Percentiles rank a stretch among this genome's conserved stretches.
Conservation (phyloP, 129 eudicot genomes). For the Centaurea solstitialis region DNA sequence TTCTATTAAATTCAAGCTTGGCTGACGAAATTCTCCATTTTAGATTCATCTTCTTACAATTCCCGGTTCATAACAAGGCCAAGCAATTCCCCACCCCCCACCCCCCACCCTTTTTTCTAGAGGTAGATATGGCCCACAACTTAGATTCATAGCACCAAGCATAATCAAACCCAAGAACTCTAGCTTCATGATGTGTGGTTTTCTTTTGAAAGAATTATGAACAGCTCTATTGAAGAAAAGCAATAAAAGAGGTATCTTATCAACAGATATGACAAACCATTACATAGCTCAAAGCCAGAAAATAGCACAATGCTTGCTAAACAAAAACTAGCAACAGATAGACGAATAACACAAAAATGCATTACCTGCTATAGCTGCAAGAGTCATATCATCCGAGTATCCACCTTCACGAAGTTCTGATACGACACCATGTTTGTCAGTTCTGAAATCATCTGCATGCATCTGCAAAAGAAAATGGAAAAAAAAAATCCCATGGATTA, state of each 20-base stretch:
- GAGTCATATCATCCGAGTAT: slow-evolving; percentile 99
- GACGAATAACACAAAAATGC: not conserved
- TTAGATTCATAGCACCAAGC: not conserved
- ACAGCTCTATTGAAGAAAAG: not conserved
- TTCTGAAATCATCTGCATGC: slow-evolving; percentile 99
- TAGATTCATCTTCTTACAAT: too few relatives aligned
- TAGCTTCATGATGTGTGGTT: not conserved
- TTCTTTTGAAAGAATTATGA: not conserved
- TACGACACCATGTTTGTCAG: slow-evolving; percentile 77
- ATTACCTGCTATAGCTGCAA: slow-evolving; percentile 95
- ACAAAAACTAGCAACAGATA: not conserved
- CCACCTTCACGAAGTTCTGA: slow-evolving; percentile 93
- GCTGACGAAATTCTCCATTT: too few relatives aligned
- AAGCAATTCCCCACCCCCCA: not conserved
- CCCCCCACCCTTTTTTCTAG: not conserved
- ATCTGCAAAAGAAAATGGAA: slow-evolving; percentile 54
- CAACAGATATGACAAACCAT: not conserved
- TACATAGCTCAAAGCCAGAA: not conserved
- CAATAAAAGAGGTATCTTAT: not conserved
- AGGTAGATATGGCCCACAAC: not conserved
- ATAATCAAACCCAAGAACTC: not conserved
- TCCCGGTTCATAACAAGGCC: not conserved
- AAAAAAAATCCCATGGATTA: slow-evolving; percentile 7
- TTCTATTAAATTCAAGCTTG: too few relatives aligned
- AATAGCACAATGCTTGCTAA: slow-evolving; percentile 9